Evolutionary conservation across 1,284 basidiomycete species (phyloP).

Genomic region (Pseudozyma hubeiensis): DNA sequence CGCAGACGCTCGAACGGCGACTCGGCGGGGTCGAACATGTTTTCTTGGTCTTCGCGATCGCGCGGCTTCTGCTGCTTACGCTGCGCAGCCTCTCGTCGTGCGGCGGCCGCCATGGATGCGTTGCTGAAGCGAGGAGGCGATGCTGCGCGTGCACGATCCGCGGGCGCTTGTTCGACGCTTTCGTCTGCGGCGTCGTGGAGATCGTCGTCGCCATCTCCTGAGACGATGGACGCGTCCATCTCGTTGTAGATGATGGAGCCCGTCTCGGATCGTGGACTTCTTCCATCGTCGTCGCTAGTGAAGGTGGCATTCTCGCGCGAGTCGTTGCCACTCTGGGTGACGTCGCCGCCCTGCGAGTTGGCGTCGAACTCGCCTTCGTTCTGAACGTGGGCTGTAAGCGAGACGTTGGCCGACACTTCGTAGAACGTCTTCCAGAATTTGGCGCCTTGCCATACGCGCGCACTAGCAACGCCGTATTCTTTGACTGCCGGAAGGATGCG

Average conservation of each 20-base stretch:
- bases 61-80: constrained; percentile 34
- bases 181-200: constrained; percentile 31
- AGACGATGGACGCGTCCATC: constrained; percentile 29
- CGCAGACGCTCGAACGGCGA: constrained; percentile 78
- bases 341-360: constrained; percentile 44
- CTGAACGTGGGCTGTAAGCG: constrained; percentile 71
- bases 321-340: constrained; percentile 28
- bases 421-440: constrained; percentile 98
- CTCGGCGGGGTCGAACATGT: constrained; percentile 71
- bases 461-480: constrained; percentile 84
- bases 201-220: constrained; percentile 8
- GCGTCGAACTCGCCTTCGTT: constrained; percentile 42
- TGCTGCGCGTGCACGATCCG: constrained; percentile 76
- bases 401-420: constrained; percentile 86
- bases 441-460: constrained; percentile 87
- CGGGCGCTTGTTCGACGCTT: constrained; percentile 35
- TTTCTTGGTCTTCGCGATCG: constrained; percentile 35
- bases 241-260: constrained; percentile 41
- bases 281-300: constrained; percentile 28
- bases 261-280: constrained; percentile 35
- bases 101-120: constrained; percentile 73
- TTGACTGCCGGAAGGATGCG: constrained; percentile 87
- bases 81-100: constrained; percentile 72
- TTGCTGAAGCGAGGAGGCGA: constrained; percentile 69
- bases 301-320: constrained; percentile 37